phyloP scores from a whole-genome alignment of 495 filamentous ascomycete species.

The Hypoxylon fragiforme region DNA sequence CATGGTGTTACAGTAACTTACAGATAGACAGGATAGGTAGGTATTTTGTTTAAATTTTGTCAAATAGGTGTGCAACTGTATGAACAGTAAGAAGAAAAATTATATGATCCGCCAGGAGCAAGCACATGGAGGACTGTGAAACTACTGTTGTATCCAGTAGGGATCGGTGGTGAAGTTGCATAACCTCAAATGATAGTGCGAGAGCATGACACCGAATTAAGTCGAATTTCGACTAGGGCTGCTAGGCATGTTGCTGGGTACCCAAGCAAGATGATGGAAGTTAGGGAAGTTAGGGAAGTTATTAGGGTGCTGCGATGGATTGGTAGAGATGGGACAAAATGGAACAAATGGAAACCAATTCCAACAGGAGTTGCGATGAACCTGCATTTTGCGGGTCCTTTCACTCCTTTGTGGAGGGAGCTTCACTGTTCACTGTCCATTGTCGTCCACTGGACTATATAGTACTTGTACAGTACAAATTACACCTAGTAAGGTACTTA shows the following conservation, averaged over 20 bases:
- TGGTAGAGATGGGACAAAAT: not conserved
- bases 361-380: not conserved
- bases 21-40: too few species aligned
- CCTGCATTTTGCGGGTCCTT: not conserved
- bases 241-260: too few species aligned
- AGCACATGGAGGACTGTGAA: not conserved
- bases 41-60: too few species aligned
- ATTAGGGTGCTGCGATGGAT: not conserved
- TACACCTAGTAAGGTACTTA: too few species aligned
- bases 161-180: not conserved
- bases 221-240: not conserved
- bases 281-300: slow-evolving; percentile 11
- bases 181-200: slow-evolving; percentile 4
- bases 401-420: slow-evolving; percentile 1
- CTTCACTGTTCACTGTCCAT: slow-evolving; percentile 1
- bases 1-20: too few species aligned
- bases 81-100: too few species aligned
- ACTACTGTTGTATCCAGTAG: not conserved
- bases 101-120: not conserved
- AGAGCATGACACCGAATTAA: slow-evolving; percentile 1
- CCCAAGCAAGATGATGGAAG: too few species aligned
- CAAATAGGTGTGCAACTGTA: too few species aligned
- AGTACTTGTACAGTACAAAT: too few species aligned
- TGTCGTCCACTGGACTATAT: slow-evolving; percentile 10
- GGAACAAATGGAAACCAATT: too few species aligned